Conservation (phyloP, 2,329 filamentous ascomycete species). For the Thielaviopsis musarum region DNA sequence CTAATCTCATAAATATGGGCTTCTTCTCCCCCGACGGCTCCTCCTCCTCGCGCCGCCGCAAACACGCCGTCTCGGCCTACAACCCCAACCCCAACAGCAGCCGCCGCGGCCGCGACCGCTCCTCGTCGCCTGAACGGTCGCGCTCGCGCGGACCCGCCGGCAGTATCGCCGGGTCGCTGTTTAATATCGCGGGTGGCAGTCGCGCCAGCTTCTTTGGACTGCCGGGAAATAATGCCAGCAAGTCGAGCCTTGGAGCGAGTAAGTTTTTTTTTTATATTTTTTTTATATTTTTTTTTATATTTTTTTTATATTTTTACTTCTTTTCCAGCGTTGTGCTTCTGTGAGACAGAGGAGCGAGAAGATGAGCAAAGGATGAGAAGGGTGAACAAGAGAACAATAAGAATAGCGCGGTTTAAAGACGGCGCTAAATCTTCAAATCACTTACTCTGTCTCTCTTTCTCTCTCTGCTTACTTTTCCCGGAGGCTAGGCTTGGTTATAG, state of each 20-base stretch:
- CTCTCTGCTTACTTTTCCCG: too few species aligned
- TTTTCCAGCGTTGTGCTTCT: not conserved
- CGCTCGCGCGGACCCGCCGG: conserved; percentile 6
- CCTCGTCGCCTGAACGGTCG: conserved; percentile 1
- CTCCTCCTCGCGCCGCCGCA: conserved; percentile 8
- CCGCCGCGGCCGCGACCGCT: conserved; percentile 1
- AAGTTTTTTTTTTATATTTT: conserved; percentile 1
- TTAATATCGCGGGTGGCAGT: conserved; percentile 26
- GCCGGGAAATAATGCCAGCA: conserved; percentile 18
- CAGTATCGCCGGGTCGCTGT: conserved; percentile 19
- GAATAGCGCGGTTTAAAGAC: too few species aligned
- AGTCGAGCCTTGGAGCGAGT: not conserved
- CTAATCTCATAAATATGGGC: conserved; percentile 9
- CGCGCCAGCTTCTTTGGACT: conserved; percentile 30
- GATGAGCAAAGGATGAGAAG: too few species aligned
- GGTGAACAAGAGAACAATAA: too few species aligned
- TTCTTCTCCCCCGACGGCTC: conserved; percentile 12
- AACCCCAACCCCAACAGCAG: not conserved
- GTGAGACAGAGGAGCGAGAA: not conserved
- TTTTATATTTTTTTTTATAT: not conserved
- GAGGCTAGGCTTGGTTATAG: too few species aligned
- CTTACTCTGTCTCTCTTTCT: too few species aligned
- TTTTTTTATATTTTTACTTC: not conserved
- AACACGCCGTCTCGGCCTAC: not conserved
- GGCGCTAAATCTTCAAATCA: too few species aligned